Conservation (phyloP, 176 grass and related monocot species). For the Triticum monococcum region DNA sequence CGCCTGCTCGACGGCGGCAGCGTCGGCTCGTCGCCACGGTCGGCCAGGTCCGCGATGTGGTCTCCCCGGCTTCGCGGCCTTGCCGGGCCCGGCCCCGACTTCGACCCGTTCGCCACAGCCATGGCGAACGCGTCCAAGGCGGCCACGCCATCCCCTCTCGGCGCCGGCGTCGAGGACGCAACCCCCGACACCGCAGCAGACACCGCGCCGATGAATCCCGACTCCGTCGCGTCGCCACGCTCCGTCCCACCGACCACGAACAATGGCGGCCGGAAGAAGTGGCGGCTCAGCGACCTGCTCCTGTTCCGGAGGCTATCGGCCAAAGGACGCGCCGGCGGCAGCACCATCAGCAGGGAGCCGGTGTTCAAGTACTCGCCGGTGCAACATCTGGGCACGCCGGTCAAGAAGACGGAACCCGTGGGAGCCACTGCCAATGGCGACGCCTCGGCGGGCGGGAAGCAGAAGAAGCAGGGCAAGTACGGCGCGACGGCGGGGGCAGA, state of each 20-base stretch:
- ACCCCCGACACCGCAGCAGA: not conserved
- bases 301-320: slow-evolving; percentile 69
- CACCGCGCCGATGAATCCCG: not conserved
- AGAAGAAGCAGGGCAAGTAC: slow-evolving; percentile 48
- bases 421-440: slow-evolving; percentile 25
- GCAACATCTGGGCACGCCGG: slow-evolving; percentile 18
- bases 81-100: slow-evolving; percentile 42
- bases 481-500: not conserved
- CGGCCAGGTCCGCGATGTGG: slow-evolving; percentile 45
- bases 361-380: slow-evolving; percentile 46
- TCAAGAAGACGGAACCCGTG: slow-evolving; percentile 9
- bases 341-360: slow-evolving; percentile 54
- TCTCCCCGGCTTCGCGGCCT: slow-evolving; percentile 41
- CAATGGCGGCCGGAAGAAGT: slow-evolving; percentile 58
- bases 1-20: slow-evolving; percentile 50
- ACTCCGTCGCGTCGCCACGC: not conserved
- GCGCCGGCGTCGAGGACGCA: slow-evolving; percentile 15
- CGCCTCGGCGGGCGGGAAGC: slow-evolving; percentile 6
- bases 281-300: slow-evolving; percentile 80
- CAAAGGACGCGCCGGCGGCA: slow-evolving; percentile 7
- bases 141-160: slow-evolving; percentile 55
- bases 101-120: slow-evolving; percentile 78
- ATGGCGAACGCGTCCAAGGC: slow-evolving; percentile 58
- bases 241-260: not conserved
- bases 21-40: slow-evolving; percentile 58